Base-by-base conservation (phyloP, 345 rosid genomes). In the Geranium brycei region DNA sequence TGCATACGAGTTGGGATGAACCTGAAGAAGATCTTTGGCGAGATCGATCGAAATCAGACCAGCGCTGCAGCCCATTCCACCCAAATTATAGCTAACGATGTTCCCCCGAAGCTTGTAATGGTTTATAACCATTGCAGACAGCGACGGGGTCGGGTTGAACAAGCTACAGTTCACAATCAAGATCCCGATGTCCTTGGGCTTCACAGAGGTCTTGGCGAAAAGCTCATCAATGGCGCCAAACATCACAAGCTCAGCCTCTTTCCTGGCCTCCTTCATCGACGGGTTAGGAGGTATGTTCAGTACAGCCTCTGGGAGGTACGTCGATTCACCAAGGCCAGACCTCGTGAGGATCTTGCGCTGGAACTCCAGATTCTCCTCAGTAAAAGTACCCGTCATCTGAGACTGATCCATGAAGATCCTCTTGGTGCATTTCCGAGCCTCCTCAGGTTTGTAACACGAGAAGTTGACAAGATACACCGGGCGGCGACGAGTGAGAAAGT, bases 61-160 rank as follows among this genome's bases (percentile, higher is more conserved):
- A 0, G 87, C 87, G 28, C 87, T 83, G 64, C 87, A 83, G 8
- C 87, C 87, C 87, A 83, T 83, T 16, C 87, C 87, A 61, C 87
- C 87, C 58, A 83, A 78, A 63, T 80, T 83, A 63, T 77, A 80
- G 68, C 83, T 83, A 13, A 74, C 61, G 28, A 78, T 80, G 58
- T 83, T 83, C 5, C 87, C 87, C 47, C 87, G 75, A 55, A 83
- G 80, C 80, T 80, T 83, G 70, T 80, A 83, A 30, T 78, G 79
- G 60, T 83, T 83, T 3, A 83, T 73, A 59, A 83, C 66, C 83
- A 83, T 80, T 3, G 85, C 87, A 12, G 87, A 83, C 1, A 83
- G 59, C 4, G 87, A 83, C 62, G 85, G 87, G 0, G 87, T 80
- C 3, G 87, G 87, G 35, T 83, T 83, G 64, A 83, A 83, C 70